Base-by-base conservation (phyloP, 352 stramenopile genomes). In the Phytophthora agathidicida region DNA sequence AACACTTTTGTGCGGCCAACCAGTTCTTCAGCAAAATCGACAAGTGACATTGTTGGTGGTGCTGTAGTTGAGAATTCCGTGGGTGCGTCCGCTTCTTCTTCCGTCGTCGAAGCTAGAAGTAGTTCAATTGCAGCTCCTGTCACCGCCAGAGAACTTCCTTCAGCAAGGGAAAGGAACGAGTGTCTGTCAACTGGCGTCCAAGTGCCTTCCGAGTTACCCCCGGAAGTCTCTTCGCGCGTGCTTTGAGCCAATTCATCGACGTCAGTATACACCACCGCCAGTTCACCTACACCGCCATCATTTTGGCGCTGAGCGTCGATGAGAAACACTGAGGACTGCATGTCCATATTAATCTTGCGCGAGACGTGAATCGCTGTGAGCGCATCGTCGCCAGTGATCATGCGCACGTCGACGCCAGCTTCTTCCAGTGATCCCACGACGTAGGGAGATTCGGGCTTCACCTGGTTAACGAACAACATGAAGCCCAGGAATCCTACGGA, bases 331-430 rank as follows among this genome's bases (percentile, higher is more conserved):
- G 60, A 79, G 7, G 74, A 33, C 36, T 87, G 49, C 23, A 93
- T 68, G 20, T 88, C 74, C 80, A 94, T 86, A 55, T 88, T 88
- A 53, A 91, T 67, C 58, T 89, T 81, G 9, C 82, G 76, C 6
- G 80, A 67, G 0, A 94, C 82, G 50, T 94, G 80, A 37, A 92
- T 76, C 2, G 79, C 81, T 2, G 80, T 93, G 39, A 93, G 74
- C 26, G 83, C 84, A 43, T 93, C 94, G 61, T 97, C 88, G 11
- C 89, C 89, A 3, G 93, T 97, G 38, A 98, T 87, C 41, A 98
- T 97, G 13, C 78, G 82, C 31, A 91, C 81, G 42, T 89, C 71
- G 14, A 98, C 72, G 5, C 81, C 71, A 23, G 84, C 88, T 42
- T 85, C 74, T 13, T 89, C 68, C 1, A 98, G 70, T 16, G 89